A percentile compares a stretch with the other conserved stretches of the same genome.
These are phyloP conservation scores for Sideroxylon spinosum DNA, from an alignment of 179 eudicot genomes.

Conservation along the genomic window DNA sequence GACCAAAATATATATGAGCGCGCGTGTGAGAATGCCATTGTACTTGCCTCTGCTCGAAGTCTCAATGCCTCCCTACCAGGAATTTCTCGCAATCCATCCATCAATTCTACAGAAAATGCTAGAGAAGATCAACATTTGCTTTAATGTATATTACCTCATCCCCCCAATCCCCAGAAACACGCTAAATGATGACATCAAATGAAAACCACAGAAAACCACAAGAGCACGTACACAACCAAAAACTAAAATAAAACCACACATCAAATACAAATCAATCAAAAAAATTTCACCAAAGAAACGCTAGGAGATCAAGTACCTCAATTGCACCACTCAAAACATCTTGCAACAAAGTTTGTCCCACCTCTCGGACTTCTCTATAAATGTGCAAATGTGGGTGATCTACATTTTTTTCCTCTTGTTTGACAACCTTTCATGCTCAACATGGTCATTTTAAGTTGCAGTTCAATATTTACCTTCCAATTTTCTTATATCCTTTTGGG, in stretches of 20 bases:
- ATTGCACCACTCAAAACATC: not conserved
- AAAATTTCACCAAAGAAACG: not conserved
- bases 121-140: not conserved
- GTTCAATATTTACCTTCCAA: no score
- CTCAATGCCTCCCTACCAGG: conserved; percentile 78
- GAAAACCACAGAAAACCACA: not conserved
- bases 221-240: not conserved
- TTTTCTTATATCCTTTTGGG: no score
- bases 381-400: not conserved
- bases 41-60: conserved; percentile 76
- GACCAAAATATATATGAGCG: not conserved
- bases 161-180: not conserved
- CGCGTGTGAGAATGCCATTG: not conserved
- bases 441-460: not conserved
- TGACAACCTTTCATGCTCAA: not conserved
- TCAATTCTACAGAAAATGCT: conserved; percentile 41
- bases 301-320: not conserved
- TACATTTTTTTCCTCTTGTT: not conserved
- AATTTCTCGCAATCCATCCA: conserved; percentile 75
- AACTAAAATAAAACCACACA: not conserved
- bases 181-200: not conserved
- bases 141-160: conserved; percentile 4
- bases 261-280: not conserved
- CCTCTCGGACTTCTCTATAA: not conserved
- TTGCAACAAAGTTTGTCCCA: not conserved